Evolutionary conservation across 1,284 basidiomycete species (phyloP).

Genomic region (Cerrena zonata): DNA sequence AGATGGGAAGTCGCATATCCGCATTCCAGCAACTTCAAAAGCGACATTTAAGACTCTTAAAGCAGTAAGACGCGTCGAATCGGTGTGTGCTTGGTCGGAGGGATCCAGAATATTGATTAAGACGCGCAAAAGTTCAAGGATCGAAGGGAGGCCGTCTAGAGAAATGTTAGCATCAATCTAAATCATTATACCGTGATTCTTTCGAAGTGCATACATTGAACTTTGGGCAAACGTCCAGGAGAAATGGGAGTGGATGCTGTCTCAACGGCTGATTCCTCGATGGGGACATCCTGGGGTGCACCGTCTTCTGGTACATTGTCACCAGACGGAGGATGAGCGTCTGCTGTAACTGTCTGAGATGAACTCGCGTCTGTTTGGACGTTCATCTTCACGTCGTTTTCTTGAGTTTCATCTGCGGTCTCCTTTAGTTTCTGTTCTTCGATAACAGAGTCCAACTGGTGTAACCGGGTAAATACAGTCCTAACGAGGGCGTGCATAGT

Average conservation of each 20-base stretch:
- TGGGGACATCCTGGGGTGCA: neutral
- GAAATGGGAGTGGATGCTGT: neutral
- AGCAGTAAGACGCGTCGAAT: slow-evolving; percentile 88
- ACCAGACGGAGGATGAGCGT: neutral
- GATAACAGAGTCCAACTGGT: slow-evolving; percentile 53
- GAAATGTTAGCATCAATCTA: slow-evolving; percentile 8
- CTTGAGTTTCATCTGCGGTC: slow-evolving; percentile 43
- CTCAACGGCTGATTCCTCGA: neutral
- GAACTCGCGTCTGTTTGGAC: slow-evolving; percentile 32
- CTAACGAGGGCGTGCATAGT: slow-evolving; percentile 87
- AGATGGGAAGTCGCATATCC: slow-evolving; percentile 72
- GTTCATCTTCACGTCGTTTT: slow-evolving; percentile 58
- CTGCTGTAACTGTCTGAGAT: neutral
- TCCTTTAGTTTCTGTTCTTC: slow-evolving; percentile 63
- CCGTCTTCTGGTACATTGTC: neutral
- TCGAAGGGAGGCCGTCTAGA: slow-evolving; percentile 84
- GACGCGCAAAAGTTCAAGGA: slow-evolving; percentile 89
- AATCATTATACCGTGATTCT: too few relatives aligned
- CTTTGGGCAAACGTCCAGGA: neutral
- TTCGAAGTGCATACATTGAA: slow-evolving; percentile 35
- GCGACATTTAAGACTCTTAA: slow-evolving; percentile 85
- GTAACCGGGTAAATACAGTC: slow-evolving; percentile 73
- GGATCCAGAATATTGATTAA: slow-evolving; percentile 94
- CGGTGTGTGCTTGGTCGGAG: slow-evolving; percentile 89
- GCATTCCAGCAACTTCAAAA: slow-evolving; percentile 78